Conservation (phyloP, 257 asterid species). For the Petunia secreta region DNA sequence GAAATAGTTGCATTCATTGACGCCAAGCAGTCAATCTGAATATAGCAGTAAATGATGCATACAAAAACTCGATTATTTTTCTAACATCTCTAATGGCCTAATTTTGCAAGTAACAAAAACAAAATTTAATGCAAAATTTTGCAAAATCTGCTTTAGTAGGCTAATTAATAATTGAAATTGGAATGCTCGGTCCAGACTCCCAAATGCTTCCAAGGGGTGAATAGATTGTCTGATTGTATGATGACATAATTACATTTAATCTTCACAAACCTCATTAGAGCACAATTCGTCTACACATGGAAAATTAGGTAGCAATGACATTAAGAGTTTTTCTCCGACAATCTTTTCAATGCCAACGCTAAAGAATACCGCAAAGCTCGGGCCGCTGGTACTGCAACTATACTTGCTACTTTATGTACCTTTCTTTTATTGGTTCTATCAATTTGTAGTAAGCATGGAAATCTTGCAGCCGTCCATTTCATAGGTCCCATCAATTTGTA, state of each 20-base stretch:
- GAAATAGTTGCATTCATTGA: background rate
- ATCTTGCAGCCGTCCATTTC: slow-evolving; percentile 63
- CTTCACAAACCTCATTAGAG: background rate
- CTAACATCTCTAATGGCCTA: background rate
- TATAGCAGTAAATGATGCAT: background rate
- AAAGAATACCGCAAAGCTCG: slow-evolving; percentile 55
- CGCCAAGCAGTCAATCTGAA: background rate
- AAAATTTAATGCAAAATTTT: background rate
- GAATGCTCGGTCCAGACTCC: background rate
- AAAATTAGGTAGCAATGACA: slow-evolving; percentile 55
- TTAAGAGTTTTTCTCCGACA: slow-evolving; percentile 44
- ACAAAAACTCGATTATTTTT: background rate
- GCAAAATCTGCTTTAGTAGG: background rate
- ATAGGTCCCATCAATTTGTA: background rate
- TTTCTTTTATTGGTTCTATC: slow-evolving; percentile 50
- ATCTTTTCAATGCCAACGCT: slow-evolving; percentile 52
- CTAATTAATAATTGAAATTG: background rate
- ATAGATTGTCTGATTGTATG: background rate
- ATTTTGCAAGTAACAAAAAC: no score
- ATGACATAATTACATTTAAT: no score
- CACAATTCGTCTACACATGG: slow-evolving; percentile 15
- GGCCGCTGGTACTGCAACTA: slow-evolving; percentile 60
- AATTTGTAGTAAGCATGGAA: slow-evolving; percentile 56
- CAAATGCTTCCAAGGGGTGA: background rate
- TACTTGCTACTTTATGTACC: slow-evolving; percentile 63